These are phyloP conservation scores for Avicennia marina DNA, from an alignment of 257 asterid species.

Conservation along the genomic window DNA sequence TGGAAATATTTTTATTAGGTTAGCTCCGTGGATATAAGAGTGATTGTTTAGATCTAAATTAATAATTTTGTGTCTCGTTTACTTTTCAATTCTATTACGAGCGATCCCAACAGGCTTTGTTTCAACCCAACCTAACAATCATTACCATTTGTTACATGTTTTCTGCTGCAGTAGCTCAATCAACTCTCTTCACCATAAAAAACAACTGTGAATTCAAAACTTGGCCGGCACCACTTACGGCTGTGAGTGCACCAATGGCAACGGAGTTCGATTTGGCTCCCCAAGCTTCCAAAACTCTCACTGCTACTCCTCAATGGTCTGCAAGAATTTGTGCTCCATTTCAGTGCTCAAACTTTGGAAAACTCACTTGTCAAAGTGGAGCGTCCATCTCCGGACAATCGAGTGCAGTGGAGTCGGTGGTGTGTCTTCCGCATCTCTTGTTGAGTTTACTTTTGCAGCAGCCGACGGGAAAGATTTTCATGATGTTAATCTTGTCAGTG, in stretches of 20 bases:
- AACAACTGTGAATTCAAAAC: constrained; percentile 33
- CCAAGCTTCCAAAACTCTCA: constrained; percentile 1
- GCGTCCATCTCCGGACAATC: constrained; percentile 33
- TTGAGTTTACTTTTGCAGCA: constrained; percentile 31
- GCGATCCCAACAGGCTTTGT: too few species aligned
- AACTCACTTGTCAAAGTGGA: constrained; percentile 27
- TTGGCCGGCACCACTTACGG: constrained; percentile 39
- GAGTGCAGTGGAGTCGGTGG: constrained; percentile 36
- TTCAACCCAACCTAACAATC: too few species aligned
- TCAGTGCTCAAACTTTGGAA: background rate
- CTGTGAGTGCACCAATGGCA: background rate
- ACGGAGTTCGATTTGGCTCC: constrained; percentile 30
- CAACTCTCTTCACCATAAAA: constrained; percentile 17
- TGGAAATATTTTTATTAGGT: too few species aligned
- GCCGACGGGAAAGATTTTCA: constrained; percentile 24
- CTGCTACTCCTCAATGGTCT: constrained; percentile 14
- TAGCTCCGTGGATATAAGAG: too few species aligned
- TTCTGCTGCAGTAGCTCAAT: constrained; percentile 14
- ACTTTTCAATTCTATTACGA: too few species aligned
- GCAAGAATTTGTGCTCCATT: constrained; percentile 34
- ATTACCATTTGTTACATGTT: too few species aligned
- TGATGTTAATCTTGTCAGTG: constrained; percentile 26
- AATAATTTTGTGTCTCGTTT: too few species aligned
- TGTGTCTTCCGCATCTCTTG: constrained; percentile 31
- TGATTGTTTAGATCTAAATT: too few species aligned